Percentiles rank a stretch among this genome's conserved stretches.
Evolutionary conservation across 2,329 filamentous ascomycete species (phyloP).

Genomic region (Venturia effusa): DNA sequence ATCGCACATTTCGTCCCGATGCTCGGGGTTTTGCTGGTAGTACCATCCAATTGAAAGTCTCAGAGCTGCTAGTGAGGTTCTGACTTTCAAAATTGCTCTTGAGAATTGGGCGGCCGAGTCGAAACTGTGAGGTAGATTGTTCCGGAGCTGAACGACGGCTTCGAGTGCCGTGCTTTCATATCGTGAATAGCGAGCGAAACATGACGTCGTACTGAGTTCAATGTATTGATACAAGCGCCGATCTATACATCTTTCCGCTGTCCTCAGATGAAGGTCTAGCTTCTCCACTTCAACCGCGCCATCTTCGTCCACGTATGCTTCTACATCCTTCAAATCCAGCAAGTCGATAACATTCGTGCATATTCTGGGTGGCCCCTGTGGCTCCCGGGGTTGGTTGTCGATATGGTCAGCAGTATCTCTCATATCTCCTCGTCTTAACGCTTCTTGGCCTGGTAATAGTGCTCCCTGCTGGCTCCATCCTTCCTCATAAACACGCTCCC

Average conservation of each 20-base stretch:
- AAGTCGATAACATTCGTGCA: neutral
- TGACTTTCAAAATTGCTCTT: neutral
- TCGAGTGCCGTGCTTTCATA: neutral
- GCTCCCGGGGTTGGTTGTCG: neutral
- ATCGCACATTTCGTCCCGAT: neutral
- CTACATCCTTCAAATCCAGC: neutral
- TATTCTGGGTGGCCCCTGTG: neutral
- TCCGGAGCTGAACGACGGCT: neutral
- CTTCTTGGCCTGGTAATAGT: neutral
- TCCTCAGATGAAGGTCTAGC: neutral
- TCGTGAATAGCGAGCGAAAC: neutral
- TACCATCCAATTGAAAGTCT: neutral
- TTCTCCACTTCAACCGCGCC: neutral
- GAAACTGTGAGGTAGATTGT: neutral
- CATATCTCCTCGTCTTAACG: neutral
- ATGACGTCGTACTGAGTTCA: neutral
- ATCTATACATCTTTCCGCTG: neutral
- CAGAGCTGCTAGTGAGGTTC: neutral
- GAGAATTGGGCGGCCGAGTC: neutral
- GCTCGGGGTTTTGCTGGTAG: neutral
- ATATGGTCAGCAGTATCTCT: neutral
- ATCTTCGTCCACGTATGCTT: neutral
- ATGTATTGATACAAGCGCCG: neutral
- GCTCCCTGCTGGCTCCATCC: neutral
- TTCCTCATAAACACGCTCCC: neutral